Evolutionary conservation across 768 basidiomycete genomes (phyloP), one percentile per base, ranked within the genome.

Genomic region (Boletus pseudopeckii): DNA sequence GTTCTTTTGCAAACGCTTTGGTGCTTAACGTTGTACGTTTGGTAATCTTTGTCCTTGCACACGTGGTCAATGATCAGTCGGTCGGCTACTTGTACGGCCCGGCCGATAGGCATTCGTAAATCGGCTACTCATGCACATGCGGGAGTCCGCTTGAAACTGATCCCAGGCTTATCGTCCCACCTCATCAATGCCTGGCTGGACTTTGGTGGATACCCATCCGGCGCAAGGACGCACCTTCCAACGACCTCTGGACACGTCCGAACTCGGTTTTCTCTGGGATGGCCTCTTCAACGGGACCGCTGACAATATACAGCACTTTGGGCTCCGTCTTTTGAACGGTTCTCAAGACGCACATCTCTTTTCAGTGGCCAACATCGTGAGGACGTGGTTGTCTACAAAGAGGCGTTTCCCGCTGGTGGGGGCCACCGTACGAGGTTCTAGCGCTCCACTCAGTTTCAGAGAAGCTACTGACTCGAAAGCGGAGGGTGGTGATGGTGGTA

Each of bases 311-410:
- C 72, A 72, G 17, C 67, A 72, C 34, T 57, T 71, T 4, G 45
- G 58, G 18, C 30, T 66, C 30, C 51, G 40, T 13, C 53, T 67
- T 64, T 70, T 41, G 49, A 78, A 32, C 51, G 71, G 53, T 39
- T 3, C 34, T 36, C 71, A 13, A 30, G 62, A 53, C 52, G 43
- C 55, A 54, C 24, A 50, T 67, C 33, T 64, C 34, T 67, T 72
- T 53, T 61, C 65, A 13, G 51, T 63, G 7, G 58, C 59, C 11
- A 80, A 77, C 53, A 59, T 84, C 37, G 33, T 43, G 1, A 64
- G 67, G 28, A 71, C 78, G 2, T 85, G 82, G 82, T 28, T 67
- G 20, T 61, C 72, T 11, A 63, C 80, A 20, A 84, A 84, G 63
- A 67, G 65, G 26, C 73, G 69, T 33, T 81, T 71, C 54, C 83